A percentile compares a stretch with the other conserved stretches of the same genome.
These are phyloP conservation scores for Epichloe hybrida DNA, from an alignment of 2,329 filamentous ascomycete genomes.

Conservation along the genomic window DNA sequence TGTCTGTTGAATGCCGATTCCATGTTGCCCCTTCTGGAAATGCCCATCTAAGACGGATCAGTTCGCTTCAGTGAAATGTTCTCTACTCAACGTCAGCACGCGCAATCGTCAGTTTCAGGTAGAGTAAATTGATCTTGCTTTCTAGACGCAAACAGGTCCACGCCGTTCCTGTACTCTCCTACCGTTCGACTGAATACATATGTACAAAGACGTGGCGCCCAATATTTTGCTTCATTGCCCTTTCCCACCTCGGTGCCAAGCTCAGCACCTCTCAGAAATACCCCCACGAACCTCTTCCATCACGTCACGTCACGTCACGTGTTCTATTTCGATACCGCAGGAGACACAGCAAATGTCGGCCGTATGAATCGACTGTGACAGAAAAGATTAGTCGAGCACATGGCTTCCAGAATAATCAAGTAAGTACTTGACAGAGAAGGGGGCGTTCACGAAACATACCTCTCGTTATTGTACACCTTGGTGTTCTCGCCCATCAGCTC, in stretches of 20 bases:
- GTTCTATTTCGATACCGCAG: constrained; percentile 45
- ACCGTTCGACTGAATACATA: not conserved
- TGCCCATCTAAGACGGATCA: no score
- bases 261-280: not conserved
- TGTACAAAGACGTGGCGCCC: not conserved
- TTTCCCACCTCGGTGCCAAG: not conserved
- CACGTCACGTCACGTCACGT: not conserved
- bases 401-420: not conserved
- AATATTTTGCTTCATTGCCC: not conserved
- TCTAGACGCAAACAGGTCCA: no score
- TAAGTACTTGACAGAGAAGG: not conserved
- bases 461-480: constrained; percentile 77
- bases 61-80: no score
- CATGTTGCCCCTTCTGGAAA: no score
- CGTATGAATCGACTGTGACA: constrained; percentile 52
- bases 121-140: no score
- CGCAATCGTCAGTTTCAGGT: no score
- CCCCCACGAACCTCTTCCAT: not conserved
- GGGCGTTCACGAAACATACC: constrained; percentile 40
- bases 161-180: not conserved
- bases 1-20: no score
- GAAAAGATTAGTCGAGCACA: not conserved
- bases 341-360: constrained; percentile 65
- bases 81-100: no score
- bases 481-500: constrained; percentile 72